phyloP scores from a whole-genome alignment of 768 basidiomycete species.

The Steccherinum ochraceum region DNA sequence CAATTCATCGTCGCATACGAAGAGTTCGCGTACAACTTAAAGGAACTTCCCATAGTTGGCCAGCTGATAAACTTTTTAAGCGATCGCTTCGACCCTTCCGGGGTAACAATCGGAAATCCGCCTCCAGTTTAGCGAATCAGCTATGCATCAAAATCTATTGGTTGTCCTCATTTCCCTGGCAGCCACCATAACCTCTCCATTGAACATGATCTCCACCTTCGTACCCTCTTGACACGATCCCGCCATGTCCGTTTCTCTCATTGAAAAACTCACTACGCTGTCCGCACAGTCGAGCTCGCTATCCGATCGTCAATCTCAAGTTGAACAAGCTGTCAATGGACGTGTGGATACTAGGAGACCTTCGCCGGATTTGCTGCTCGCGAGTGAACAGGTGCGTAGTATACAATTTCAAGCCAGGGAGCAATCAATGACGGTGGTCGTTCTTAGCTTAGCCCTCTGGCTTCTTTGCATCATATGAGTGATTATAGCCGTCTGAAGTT shows the following conservation, averaged over 20 bases:
- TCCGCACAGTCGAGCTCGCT: neutral
- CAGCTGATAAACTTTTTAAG: neutral
- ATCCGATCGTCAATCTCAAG: neutral
- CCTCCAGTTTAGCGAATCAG: neutral
- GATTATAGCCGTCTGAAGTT: slow-evolving; percentile 68
- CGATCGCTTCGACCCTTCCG: neutral
- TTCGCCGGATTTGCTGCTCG: neutral
- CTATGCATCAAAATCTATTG: slow-evolving; percentile 1
- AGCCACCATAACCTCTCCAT: neutral
- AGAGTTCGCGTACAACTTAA: too few relatives aligned
- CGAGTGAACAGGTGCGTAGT: neutral
- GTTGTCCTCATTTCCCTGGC: neutral
- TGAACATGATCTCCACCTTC: neutral
- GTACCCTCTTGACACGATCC: neutral
- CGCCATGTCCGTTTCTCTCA: neutral
- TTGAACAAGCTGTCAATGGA: neutral
- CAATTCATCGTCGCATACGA: too few relatives aligned
- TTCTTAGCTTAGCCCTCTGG: slow-evolving; percentile 45
- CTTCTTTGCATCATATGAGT: slow-evolving; percentile 70
- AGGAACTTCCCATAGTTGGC: too few relatives aligned
- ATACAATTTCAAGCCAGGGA: neutral
- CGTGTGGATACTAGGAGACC: neutral
- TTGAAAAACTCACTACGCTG: neutral
- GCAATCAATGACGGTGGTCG: neutral
- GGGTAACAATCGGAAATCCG: neutral